These are phyloP conservation scores for Dothideomycetidae sp. DNA, from an alignment of 2,329 filamentous ascomycete genomes.

Conservation along the genomic window DNA sequence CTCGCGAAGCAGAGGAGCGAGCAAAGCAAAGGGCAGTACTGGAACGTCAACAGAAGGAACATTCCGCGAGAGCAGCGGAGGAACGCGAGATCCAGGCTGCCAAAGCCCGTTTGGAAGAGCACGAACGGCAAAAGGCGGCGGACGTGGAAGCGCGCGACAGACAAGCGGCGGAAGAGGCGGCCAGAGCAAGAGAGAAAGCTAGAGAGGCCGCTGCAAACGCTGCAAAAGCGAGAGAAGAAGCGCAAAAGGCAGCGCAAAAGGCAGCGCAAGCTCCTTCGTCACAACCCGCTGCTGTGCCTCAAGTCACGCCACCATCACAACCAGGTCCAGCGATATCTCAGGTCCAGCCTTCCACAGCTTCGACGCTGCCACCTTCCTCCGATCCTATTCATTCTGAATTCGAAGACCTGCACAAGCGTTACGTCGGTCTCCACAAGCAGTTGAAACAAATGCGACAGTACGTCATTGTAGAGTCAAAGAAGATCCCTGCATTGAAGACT, in stretches of 20 bases:
- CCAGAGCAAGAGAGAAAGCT: conserved; percentile 15
- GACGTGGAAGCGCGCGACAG: conserved; percentile 12
- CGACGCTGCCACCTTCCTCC: conserved; percentile 1
- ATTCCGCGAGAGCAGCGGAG: conserved; percentile 17
- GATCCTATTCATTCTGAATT: conserved; percentile 4
- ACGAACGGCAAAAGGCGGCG: conserved; percentile 8
- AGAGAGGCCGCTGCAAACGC: conserved; percentile 15
- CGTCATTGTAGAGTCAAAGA: conserved; percentile 40
- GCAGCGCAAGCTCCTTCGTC: conserved; percentile 1
- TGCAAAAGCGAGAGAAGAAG: conserved; percentile 17
- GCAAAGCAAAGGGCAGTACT: conserved; percentile 21
- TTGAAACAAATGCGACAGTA: conserved; percentile 47
- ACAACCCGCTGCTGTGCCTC: conserved; percentile 6
- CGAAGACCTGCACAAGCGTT: conserved; percentile 33
- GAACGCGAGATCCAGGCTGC: conserved; percentile 9
- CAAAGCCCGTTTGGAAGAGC: conserved; percentile 6
- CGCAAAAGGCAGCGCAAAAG: conserved; percentile 16
- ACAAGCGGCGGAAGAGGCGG: conserved; percentile 17
- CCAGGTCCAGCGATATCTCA: background rate
- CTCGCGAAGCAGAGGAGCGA: conserved; percentile 25
- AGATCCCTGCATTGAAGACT: conserved; percentile 45
- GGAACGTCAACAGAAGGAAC: conserved; percentile 16
- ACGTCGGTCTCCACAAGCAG: conserved; percentile 47
- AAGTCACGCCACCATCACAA: conserved; percentile 2
- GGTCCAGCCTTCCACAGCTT: background rate